Evolutionary conservation across 352 stramenopile genomes (phyloP).

Genomic region (Thraustotheca clavata): DNA sequence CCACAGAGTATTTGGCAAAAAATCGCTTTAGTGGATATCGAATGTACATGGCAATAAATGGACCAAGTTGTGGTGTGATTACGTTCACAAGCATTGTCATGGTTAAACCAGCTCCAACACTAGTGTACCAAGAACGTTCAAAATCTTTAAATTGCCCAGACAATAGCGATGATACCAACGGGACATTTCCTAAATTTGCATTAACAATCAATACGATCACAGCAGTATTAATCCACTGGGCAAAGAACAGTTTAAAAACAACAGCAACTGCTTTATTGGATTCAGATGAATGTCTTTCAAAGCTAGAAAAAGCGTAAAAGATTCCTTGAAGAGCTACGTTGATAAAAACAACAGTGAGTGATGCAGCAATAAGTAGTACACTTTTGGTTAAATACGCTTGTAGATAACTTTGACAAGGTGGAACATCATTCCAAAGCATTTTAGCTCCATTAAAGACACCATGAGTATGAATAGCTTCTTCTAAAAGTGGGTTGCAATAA

Average conservation of each 20-base stretch:
- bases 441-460: constrained; percentile 46
- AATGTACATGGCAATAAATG: constrained; percentile 52
- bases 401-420: constrained; percentile 56
- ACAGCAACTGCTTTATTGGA: constrained; percentile 65
- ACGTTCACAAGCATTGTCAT: constrained; percentile 84
- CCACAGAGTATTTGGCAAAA: constrained; percentile 31
- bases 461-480: constrained; percentile 33
- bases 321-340: constrained; percentile 69
- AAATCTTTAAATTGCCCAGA: constrained; percentile 41
- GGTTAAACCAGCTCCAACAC: constrained; percentile 77
- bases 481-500: constrained; percentile 48
- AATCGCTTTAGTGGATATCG: constrained; percentile 41
- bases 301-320: constrained; percentile 49
- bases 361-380: constrained; percentile 52
- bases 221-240: constrained; percentile 78
- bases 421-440: constrained; percentile 40
- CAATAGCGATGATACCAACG: constrained; percentile 25
- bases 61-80: constrained; percentile 47
- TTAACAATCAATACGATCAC: constrained; percentile 79
- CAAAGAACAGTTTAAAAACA: constrained; percentile 66
- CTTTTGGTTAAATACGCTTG: constrained; percentile 60
- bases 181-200: constrained; percentile 35
- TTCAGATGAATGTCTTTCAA: constrained; percentile 74
- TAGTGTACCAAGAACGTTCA: constrained; percentile 79
- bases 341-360: constrained; percentile 58